Conservation (phyloP, 176 grass and related monocot species). For the Stipa capillata region DNA sequence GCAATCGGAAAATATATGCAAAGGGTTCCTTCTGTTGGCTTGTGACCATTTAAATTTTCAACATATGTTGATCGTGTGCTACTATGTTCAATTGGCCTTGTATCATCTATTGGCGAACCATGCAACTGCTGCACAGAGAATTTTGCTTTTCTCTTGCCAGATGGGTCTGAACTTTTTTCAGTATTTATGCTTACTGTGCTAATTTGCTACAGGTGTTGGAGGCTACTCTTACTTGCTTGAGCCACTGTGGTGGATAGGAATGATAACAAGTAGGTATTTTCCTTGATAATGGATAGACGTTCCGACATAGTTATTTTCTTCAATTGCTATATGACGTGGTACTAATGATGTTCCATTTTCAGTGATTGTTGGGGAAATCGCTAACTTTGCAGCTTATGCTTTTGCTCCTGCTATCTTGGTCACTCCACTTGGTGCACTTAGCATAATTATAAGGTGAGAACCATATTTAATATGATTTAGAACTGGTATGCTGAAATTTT, state of each 20-base stretch:
- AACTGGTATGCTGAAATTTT: slow-evolving; percentile 3
- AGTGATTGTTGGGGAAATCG: slow-evolving; percentile 98
- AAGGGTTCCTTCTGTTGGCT: neutral
- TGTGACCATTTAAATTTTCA: neutral
- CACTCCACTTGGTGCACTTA: slow-evolving; percentile 94
- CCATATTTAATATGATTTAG: neutral
- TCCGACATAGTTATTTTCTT: neutral
- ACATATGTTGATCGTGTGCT: neutral
- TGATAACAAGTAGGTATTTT: slow-evolving; percentile 76
- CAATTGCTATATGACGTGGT: neutral
- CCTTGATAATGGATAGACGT: neutral
- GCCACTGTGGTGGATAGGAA: slow-evolving; percentile 91
- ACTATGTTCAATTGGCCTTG: neutral
- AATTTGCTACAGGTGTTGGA: slow-evolving; percentile 64
- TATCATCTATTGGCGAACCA: neutral
- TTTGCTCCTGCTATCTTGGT: slow-evolving; percentile 99
- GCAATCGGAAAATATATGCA: neutral
- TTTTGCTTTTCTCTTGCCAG: neutral
- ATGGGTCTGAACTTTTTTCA: neutral
- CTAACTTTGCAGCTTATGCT: slow-evolving; percentile 93
- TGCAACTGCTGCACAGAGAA: neutral
- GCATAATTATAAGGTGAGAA: slow-evolving; percentile 83
- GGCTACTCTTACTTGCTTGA: slow-evolving; percentile 97
- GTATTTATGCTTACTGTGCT: neutral
- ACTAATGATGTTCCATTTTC: slow-evolving; percentile 15